A percentile compares a stretch with the other conserved stretches of the same genome.
phyloP scores from a whole-genome alignment of 306 rosid species.

The Dicorynia guianensis region DNA sequence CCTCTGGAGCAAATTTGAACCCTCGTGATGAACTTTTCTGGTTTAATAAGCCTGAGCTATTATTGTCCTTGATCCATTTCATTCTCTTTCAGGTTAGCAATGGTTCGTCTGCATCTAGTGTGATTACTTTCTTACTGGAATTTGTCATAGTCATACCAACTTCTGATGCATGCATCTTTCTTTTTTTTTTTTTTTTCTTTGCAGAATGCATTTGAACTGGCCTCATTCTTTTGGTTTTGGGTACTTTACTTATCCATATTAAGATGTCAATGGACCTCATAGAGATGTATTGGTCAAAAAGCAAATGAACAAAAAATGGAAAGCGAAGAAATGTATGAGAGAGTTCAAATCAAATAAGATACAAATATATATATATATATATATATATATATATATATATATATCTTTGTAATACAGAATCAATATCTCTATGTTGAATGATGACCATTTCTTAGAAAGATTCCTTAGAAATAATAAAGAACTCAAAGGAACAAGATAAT shows the following conservation, averaged over 20 bases:
- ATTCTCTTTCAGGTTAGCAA: slow-evolving; percentile 85
- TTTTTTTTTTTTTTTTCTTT: slow-evolving; percentile 34
- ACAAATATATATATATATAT: too few species aligned
- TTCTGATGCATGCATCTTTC: slow-evolving; percentile 22
- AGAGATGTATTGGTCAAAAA: slow-evolving; percentile 13
- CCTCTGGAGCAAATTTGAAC: slow-evolving; percentile 71
- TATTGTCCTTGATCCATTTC: slow-evolving; percentile 92
- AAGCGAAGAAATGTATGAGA: slow-evolving; percentile 16
- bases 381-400: too few species aligned
- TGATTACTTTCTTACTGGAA: slow-evolving; percentile 25
- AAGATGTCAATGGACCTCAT: slow-evolving; percentile 25
- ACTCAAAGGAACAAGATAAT: neutral
- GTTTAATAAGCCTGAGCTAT: slow-evolving; percentile 93
- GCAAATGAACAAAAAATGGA: neutral
- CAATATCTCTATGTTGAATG: slow-evolving; percentile 8
- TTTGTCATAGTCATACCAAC: slow-evolving; percentile 22
- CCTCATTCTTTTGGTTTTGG: slow-evolving; percentile 99
- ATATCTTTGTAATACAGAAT: neutral
- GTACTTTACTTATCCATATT: slow-evolving; percentile 61
- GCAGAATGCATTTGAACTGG: slow-evolving; percentile 98
- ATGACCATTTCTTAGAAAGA: neutral
- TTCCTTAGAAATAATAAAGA: neutral
- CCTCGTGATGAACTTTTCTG: slow-evolving; percentile 98
- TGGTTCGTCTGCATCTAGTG: slow-evolving; percentile 33
- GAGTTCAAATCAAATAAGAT: slow-evolving; percentile 23